Evolutionary conservation across 2,329 filamentous ascomycete genomes (phyloP), one percentile per base, ranked within the genome.

Genomic region (Fusarium sp.): DNA sequence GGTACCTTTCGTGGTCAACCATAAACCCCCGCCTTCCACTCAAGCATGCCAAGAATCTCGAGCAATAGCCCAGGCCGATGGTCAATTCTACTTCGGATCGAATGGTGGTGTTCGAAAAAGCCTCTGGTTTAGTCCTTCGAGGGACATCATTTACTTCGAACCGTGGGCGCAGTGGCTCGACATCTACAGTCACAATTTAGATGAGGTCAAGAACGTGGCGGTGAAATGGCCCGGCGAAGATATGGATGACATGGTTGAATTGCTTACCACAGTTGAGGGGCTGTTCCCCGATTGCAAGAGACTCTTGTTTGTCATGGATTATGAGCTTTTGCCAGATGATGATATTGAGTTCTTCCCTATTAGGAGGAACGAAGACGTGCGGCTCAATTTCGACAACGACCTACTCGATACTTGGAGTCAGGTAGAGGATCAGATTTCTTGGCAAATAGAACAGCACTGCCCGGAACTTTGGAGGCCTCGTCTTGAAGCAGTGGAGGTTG

Each of bases 61-160:
- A 5, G n/a, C 15, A 3, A 0, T 62, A 10, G 34, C 41, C n/a
- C 27, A 12, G 2, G 6, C 4, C 0, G 10, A 8, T 3, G 53
- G 51, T 3, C 1, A 1, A 2, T 34, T 12, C 7, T 18, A 37
- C 4, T 61, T 67, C 23, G 57, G 64, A 3, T 6, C 9, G 7
- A 1, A 16, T 7, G 4, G 1, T 2, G 46, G 51, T 1, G 13
- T 27, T 7, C 40, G 41, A 7, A 62, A 57, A 4, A 57, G 56
- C 6, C 40, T 66, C 16, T 61, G 46, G 27, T 37, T 62, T 10
- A 40, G 16, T 2, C 40, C 46, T 8, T 37, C 31, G 6, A 28
- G 3, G 3, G 65, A 67, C 13, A 54, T 63, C 8, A 2, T 63
- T 8, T 67, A 67, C 31, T 67, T 23, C 23, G 23, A 23, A 23